These are phyloP conservation scores for Neonectria sp. DNA, from an alignment of 2,329 filamentous ascomycete species.

Conservation along the genomic window DNA sequence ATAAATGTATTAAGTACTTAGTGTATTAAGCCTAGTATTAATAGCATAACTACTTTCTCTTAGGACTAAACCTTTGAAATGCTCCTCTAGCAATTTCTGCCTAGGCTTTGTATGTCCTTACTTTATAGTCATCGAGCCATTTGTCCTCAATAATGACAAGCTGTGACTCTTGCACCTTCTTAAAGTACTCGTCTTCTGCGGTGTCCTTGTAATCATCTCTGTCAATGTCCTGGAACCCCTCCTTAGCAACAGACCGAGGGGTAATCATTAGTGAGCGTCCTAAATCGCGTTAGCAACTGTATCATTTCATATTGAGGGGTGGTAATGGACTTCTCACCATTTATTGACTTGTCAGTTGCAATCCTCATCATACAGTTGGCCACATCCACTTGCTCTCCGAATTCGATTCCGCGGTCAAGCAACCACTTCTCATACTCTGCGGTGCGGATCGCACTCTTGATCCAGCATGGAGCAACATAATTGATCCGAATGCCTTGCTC, in stretches of 20 bases:
- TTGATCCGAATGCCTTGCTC: constrained; percentile 63
- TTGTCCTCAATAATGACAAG: constrained; percentile 40
- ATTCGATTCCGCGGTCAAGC: constrained; percentile 56
- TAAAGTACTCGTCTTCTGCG: constrained; percentile 36
- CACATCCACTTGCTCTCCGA: constrained; percentile 53
- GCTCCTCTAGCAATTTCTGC: not conserved
- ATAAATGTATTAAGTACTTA: no score
- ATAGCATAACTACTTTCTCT: no score
- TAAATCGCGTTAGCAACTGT: constrained; percentile 1
- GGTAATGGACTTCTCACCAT: constrained; percentile 24
- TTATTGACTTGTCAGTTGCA: constrained; percentile 50
- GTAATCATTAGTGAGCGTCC: constrained; percentile 43
- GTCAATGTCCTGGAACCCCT: constrained; percentile 41
- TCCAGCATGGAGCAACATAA: constrained; percentile 62
- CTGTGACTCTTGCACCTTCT: constrained; percentile 33
- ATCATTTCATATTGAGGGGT: no score
- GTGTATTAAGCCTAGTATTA: no score
- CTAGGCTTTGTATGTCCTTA: constrained; percentile 36
- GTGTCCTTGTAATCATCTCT: constrained; percentile 40
- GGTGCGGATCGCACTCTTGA: constrained; percentile 54
- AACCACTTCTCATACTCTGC: constrained; percentile 60
- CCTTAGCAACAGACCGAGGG: constrained; percentile 34
- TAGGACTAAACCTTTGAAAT: no score
- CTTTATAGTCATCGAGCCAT: constrained; percentile 39
- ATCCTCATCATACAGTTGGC: constrained; percentile 53